Evolutionary conservation across 148 eudicot genomes (phyloP).

Genomic region (Simmondsia chinensis): DNA sequence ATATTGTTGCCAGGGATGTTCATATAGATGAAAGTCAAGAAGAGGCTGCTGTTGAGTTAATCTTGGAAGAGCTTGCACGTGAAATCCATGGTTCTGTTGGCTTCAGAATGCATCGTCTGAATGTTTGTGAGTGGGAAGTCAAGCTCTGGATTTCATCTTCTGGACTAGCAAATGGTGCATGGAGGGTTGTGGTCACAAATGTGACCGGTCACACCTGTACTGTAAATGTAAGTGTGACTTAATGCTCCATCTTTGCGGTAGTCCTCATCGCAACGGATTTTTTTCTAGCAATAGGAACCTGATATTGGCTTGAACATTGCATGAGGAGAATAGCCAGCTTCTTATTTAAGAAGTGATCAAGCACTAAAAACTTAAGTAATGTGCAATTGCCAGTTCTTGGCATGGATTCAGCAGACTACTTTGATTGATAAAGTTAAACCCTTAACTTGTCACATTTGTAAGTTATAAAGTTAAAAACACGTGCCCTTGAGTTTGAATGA

Average conservation of each 20-base stretch:
- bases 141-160: slow-evolving; percentile 79
- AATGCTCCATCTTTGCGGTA: no score
- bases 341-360: no score
- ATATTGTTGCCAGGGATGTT: slow-evolving; percentile 47
- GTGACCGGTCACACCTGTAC: slow-evolving; percentile 95
- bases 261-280: neutral
- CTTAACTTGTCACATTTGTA: no score
- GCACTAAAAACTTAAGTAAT: no score
- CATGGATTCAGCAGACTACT: no score
- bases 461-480: no score
- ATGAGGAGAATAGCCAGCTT: no score
- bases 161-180: slow-evolving; percentile 85
- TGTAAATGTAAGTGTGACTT: slow-evolving; percentile 64
- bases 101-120: slow-evolving; percentile 80
- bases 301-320: no score
- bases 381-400: no score
- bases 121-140: slow-evolving; percentile 97
- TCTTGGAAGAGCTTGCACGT: slow-evolving; percentile 62
- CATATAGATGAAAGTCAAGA: slow-evolving; percentile 45
- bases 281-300: no score
- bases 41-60: slow-evolving; percentile 52
- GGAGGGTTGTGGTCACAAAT: slow-evolving; percentile 85
- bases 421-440: no score
- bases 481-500: no score
- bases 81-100: slow-evolving; percentile 75